phyloP scores from a whole-genome alignment of 2,329 filamentous ascomycete genomes.

The Neofusicoccum umdonicola region DNA sequence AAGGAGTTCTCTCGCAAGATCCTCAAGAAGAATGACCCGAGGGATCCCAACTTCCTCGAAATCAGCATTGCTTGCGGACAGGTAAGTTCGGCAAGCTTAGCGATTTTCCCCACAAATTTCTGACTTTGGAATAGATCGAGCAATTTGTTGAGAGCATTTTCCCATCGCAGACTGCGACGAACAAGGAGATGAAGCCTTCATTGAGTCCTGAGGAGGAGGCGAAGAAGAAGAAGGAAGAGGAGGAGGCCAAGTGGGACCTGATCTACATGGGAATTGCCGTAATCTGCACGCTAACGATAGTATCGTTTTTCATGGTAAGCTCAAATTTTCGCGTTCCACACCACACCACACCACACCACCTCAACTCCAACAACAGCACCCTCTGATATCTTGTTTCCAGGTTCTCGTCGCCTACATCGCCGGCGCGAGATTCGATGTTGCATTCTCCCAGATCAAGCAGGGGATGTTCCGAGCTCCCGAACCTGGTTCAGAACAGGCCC shows the following conservation, averaged over 20 bases:
- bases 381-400: not conserved
- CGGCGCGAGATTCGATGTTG: slow-evolving; percentile 78
- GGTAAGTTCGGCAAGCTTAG: slow-evolving; percentile 48
- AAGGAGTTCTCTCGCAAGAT: slow-evolving; percentile 74
- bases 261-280: slow-evolving; percentile 66
- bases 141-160: slow-evolving; percentile 94
- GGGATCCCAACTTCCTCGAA: slow-evolving; percentile 86
- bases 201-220: slow-evolving; percentile 55
- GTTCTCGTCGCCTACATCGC: slow-evolving; percentile 73
- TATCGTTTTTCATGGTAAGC: slow-evolving; percentile 78
- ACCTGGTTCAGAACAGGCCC: not conserved
- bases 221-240: slow-evolving; percentile 52
- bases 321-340: slow-evolving; percentile 16
- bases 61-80: slow-evolving; percentile 89
- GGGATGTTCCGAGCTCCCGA: slow-evolving; percentile 13
- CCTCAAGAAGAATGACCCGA: slow-evolving; percentile 88
- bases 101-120: slow-evolving; percentile 7
- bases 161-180: slow-evolving; percentile 64
- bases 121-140: slow-evolving; percentile 63
- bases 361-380: not conserved
- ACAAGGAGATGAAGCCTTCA: slow-evolving; percentile 24
- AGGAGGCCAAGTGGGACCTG: slow-evolving; percentile 54
- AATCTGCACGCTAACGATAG: slow-evolving; percentile 64
- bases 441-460: slow-evolving; percentile 57
- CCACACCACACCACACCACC: slow-evolving; percentile 20